Conservation (phyloP, 2,329 filamentous ascomycete genomes). For the Fonsecaea pugnacius region DNA sequence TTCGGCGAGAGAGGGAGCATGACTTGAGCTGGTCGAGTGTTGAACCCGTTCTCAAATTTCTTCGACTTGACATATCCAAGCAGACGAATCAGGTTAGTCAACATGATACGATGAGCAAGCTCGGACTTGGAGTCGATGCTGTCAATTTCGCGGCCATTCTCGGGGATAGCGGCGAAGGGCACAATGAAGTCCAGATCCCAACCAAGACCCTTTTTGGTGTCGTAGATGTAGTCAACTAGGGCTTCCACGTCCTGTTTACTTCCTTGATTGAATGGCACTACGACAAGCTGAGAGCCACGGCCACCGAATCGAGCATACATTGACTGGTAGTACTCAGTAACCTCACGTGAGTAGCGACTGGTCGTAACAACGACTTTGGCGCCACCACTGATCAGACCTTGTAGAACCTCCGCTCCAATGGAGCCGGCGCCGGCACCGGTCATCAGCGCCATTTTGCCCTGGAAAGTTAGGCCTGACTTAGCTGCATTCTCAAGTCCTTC, state of each 20-base stretch:
- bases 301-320: constrained; percentile 97
- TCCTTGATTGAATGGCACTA: constrained; percentile 98
- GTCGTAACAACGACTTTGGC: constrained; percentile 97
- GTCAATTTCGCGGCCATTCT: constrained; percentile 97
- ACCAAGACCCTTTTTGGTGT: constrained; percentile 90
- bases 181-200: constrained; percentile 98
- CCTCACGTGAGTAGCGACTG: constrained; percentile 92
- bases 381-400: constrained; percentile 93
- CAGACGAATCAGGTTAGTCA: constrained; percentile 93
- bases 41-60: constrained; percentile 84
- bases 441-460: constrained; percentile 96
- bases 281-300: constrained; percentile 92
- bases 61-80: constrained; percentile 88
- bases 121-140: constrained; percentile 96
- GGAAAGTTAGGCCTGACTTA: constrained; percentile 83
- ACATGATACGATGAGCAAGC: constrained; percentile 97
- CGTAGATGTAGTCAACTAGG: constrained; percentile 93
- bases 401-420: constrained; percentile 94
- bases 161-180: constrained; percentile 95
- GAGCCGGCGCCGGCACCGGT: constrained; percentile 97
- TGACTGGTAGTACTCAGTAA: constrained; percentile 98
- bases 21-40: constrained; percentile 94
- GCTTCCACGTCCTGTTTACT: constrained; percentile 98
- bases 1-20: constrained; percentile 95
- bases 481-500: constrained; percentile 90